Evolutionary conservation across 2,329 filamentous ascomycete species (phyloP).

Genomic region (Ceratocystiopsis brevicomis): DNA sequence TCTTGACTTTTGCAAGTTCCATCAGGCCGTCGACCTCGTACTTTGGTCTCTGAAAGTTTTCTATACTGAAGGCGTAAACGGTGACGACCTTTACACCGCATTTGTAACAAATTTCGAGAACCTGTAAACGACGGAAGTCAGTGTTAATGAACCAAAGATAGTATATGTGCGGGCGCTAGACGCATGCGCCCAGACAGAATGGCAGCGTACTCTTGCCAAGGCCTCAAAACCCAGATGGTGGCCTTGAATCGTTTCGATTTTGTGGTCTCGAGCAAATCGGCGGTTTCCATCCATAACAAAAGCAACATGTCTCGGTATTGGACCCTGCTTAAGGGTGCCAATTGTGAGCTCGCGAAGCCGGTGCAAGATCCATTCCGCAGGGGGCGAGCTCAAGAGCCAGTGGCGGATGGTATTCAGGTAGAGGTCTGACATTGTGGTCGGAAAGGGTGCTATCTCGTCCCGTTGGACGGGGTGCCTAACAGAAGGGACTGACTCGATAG

Average conservation of each 20-base stretch:
- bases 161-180: too few relatives aligned
- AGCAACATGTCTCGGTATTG: conserved; percentile 87
- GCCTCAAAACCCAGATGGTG: conserved; percentile 94
- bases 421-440: conserved; percentile 31
- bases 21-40: conserved; percentile 94
- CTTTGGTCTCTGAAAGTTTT: conserved; percentile 94
- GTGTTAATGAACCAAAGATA: not conserved
- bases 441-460: too few relatives aligned
- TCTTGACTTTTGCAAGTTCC: conserved; percentile 92
- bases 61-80: conserved; percentile 95
- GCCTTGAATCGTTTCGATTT: conserved; percentile 91
- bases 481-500: too few relatives aligned
- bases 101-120: conserved; percentile 96
- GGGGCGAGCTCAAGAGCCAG: conserved; percentile 76
- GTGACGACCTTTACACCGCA: conserved; percentile 92
- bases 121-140: conserved; percentile 26
- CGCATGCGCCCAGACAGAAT: not conserved
- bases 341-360: conserved; percentile 71
- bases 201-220: conserved; percentile 51
- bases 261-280: conserved; percentile 72
- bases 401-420: conserved; percentile 29
- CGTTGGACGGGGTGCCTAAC: too few relatives aligned
- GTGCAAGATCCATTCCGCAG: conserved; percentile 72
- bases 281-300: conserved; percentile 99
- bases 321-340: conserved; percentile 72